Percentiles rank a stretch among this genome's conserved stretches.
These are phyloP conservation scores for Nemania sp. DNA, from an alignment of 2,329 filamentous ascomycete genomes.

Conservation along the genomic window DNA sequence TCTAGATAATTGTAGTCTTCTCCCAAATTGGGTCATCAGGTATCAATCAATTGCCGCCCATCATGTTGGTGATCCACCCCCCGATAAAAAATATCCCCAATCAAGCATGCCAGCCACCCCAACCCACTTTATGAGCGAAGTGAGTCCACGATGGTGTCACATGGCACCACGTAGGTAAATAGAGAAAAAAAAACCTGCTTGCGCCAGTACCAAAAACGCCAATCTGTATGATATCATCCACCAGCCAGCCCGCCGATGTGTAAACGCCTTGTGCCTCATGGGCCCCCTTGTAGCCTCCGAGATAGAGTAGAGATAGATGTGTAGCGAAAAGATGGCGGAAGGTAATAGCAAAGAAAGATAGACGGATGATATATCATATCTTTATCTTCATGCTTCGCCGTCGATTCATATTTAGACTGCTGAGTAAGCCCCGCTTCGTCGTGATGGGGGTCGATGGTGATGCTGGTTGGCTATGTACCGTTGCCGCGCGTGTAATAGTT, in stretches of 20 bases:
- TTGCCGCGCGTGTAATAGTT: conserved; percentile 40
- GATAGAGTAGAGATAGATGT: conserved; percentile 30
- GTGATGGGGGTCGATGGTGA: conserved; percentile 31
- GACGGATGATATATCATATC: conserved; percentile 33
- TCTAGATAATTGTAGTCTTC: conserved; percentile 16
- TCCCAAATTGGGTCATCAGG: conserved; percentile 38
- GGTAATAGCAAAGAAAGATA: conserved; percentile 5
- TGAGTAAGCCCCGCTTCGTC: conserved; percentile 52
- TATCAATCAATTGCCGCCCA: conserved; percentile 40
- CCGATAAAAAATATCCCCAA: conserved; percentile 15
- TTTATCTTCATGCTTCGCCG: conserved; percentile 56
- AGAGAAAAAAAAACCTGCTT: conserved; percentile 6
- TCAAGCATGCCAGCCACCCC: conserved; percentile 29
- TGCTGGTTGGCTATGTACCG: conserved; percentile 37
- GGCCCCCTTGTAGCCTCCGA: conserved; percentile 11
- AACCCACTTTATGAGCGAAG: conserved; percentile 20
- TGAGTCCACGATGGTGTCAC: conserved; percentile 24
- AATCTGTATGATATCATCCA: conserved; percentile 30
- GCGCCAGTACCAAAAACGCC: conserved; percentile 38
- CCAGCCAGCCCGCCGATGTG: conserved; percentile 24
- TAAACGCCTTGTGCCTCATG: conserved; percentile 34
- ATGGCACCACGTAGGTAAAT: conserved; percentile 21
- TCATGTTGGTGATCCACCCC: conserved; percentile 33
- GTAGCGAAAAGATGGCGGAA: conserved; percentile 16
- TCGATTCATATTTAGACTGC: conserved; percentile 53